phyloP scores from a whole-genome alignment of 257 asterid genomes.

The Solanum arcanum region DNA sequence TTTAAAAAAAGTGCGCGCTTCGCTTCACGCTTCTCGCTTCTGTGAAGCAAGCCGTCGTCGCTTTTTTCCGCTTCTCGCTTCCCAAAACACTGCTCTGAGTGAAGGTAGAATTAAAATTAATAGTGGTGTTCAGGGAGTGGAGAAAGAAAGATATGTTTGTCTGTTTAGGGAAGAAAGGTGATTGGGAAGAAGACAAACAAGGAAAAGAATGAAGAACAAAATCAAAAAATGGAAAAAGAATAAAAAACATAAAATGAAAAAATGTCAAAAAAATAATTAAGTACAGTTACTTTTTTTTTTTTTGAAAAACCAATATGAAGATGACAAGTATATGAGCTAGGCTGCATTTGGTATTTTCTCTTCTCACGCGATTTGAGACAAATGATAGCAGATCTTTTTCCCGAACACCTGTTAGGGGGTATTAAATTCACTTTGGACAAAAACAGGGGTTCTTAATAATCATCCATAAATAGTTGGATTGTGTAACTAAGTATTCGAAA shows the following conservation, averaged over 20 bases:
- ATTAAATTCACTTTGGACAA: background rate
- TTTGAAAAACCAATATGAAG: background rate
- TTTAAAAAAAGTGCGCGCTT: too few species aligned
- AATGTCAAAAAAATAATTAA: too few species aligned
- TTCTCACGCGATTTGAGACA: background rate
- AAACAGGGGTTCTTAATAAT: too few species aligned
- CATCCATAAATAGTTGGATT: background rate
- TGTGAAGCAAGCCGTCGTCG: too few species aligned
- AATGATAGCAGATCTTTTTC: background rate
- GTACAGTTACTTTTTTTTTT: background rate
- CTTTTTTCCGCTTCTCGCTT: too few species aligned
- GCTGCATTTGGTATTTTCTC: background rate
- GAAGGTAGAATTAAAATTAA: background rate
- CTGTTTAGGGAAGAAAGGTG: background rate
- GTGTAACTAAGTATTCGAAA: background rate
- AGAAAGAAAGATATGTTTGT: background rate
- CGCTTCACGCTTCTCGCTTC: too few species aligned
- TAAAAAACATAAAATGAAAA: background rate
- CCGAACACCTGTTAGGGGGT: background rate
- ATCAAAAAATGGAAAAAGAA: background rate
- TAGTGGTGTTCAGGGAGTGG: background rate
- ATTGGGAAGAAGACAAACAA: background rate
- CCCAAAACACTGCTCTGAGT: background rate
- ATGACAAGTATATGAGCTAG: background rate
- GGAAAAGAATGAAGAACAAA: background rate